Conservation (phyloP, 805 yeast genomes). For the Debaryomyces maramus region DNA sequence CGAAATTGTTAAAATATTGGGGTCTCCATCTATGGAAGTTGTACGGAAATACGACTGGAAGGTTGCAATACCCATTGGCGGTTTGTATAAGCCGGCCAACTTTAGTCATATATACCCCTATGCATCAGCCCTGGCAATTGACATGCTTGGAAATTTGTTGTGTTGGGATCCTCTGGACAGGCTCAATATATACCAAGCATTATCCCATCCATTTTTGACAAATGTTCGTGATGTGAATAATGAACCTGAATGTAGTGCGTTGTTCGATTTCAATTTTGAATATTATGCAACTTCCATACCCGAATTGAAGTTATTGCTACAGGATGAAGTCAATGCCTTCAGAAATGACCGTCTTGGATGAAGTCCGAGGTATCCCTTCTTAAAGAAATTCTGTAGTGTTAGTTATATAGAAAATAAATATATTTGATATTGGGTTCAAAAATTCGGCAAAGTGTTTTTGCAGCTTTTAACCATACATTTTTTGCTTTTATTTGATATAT, state of each 20-base stretch:
- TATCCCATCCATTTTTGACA: slow-evolving; percentile 57
- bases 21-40: slow-evolving; percentile 59
- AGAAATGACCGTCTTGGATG: slow-evolving; percentile 23
- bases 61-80: slow-evolving; percentile 28
- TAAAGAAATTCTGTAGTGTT: too few species aligned
- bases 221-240: slow-evolving; percentile 53
- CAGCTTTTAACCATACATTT: too few species aligned
- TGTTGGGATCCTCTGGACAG: slow-evolving; percentile 65
- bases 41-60: slow-evolving; percentile 34
- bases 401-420: too few species aligned
- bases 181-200: slow-evolving; percentile 52
- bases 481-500: too few species aligned
- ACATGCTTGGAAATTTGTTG: slow-evolving; percentile 54
- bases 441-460: too few species aligned
- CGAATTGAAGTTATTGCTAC: slow-evolving; percentile 49
- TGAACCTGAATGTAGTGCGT: slow-evolving; percentile 52
- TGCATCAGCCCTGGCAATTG: slow-evolving; percentile 52
- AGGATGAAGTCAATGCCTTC: slow-evolving; percentile 54
- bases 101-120: slow-evolving; percentile 53
- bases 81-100: slow-evolving; percentile 38
- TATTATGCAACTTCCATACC: slow-evolving; percentile 16
- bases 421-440: too few species aligned
- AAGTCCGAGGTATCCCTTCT: too few species aligned
- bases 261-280: slow-evolving; percentile 73
- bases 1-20: slow-evolving; percentile 68